Base-by-base conservation (phyloP, 352 stramenopile genomes). In the Phytophthora tubulina region DNA sequence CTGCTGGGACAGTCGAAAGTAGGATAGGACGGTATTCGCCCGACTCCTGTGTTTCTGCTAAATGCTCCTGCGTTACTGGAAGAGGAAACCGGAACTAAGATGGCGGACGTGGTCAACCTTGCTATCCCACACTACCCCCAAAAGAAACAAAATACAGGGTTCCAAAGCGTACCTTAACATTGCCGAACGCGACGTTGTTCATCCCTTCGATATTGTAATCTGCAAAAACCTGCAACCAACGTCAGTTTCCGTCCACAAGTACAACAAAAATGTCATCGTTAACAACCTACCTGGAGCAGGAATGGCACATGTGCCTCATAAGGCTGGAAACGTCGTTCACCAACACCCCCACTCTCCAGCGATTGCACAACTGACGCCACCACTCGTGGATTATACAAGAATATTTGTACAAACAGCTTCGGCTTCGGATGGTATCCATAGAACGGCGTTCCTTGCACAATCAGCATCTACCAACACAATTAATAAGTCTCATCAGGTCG, bases 151-250 rank as follows among this genome's bases (percentile, higher is more conserved):
- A 51, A 10, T 7, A 3, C 6, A 31, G 38, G 13, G 15, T 17
- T 49, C 6, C 64, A 44, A 49, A 27, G 6, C 63, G 33, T 71
- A 93, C 84, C 71, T 89, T 94, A 39, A 87, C 76, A 41, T 94
- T 85, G 27, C 76, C 76, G 14, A 97, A 70, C 55, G 88, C 81
- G 21, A 97, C 67, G 9, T 81, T 79, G 68, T 94, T 97, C 90
- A 97, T 97, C n/a, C 93, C 93, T 82, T 97, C 91, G 35, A 98
- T 96, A 41, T 95, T 94, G 77, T 97, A 96, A 70, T 98, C 93
- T 2, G 92, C 89, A 79, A 97, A 97, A 5, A 95, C 79, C 85
- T 96, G 38, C 9, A 53, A 35, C 33, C 10, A 35, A 27, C 38
- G 56, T 41, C 2, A 63, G 50, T 9, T 66, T 13, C 5, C 27